Base-by-base conservation (phyloP, 805 yeast species). In the Metschnikowia vanudenii region DNA sequence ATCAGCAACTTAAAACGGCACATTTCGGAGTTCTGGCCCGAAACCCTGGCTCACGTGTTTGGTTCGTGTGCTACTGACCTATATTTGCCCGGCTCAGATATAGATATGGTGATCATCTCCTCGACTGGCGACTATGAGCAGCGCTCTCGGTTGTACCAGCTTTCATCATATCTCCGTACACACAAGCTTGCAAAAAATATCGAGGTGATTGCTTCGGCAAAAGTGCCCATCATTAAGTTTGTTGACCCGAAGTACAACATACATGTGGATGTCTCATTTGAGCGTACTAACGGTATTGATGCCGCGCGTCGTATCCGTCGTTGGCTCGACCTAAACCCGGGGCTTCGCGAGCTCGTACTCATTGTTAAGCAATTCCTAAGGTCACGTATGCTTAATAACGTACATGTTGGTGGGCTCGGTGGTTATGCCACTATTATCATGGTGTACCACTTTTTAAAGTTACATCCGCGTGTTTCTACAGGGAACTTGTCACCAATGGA, bases 1-100 rank as follows among this genome's bases (percentile, higher is more conserved):
- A 84, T 92, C 22, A 64, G 71, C 31, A 74, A 79, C 43, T 67
- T 94, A 28, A 80, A 84, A 51, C 60, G 64, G 6, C 74, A 79
- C 42, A 72, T 80, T 1, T 65, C 71, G 5, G 61, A 65, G 2
- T 68, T 84, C 43, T 92, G 97, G 97, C 82, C 82, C 1, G 86
- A 81, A 51, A 82, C 92, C 13, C 85, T 84, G 46, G 79, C 86
- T 4, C 84, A 84, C 51, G 96, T 91, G 7, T 92, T 94, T 71
- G 99, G 99, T 0, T 91, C 97, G 0, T 87, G 80, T 63, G 96
- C 98, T 0, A 91, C 97, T 0, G 97, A 91, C 60, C 69, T 92
- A 50, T 92, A 90, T 60, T 72, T 92, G 14, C 98, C 98, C 0
- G 96, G 96, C 1, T 88, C 97, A 0, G 99, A 92, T 73, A 89